Conservation (phyloP, 2,329 filamentous ascomycete species). For the Diplodia seriata region DNA sequence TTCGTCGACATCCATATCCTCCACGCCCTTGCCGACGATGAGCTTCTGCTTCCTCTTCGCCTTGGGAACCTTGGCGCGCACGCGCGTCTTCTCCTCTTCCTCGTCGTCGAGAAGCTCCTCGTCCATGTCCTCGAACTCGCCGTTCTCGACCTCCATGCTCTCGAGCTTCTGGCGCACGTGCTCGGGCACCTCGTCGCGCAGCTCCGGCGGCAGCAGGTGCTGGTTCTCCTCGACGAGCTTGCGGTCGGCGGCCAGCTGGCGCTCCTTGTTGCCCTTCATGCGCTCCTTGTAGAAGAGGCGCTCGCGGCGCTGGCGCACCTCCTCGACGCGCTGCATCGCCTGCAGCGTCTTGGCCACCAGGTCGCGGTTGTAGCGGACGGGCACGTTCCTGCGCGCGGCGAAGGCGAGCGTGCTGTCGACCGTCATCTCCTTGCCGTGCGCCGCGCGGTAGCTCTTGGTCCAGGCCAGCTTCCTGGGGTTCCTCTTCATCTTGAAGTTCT, state of each 20-base stretch:
- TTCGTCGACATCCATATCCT: constrained; percentile 56
- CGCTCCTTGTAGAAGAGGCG: constrained; percentile 92
- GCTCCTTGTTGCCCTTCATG: constrained; percentile 88
- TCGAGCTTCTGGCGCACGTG: constrained; percentile 32
- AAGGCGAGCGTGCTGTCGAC: constrained; percentile 95
- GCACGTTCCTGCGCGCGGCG: constrained; percentile 89
- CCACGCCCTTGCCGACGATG: constrained; percentile 54
- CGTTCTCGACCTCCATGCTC: constrained; percentile 38
- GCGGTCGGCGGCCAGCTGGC: constrained; percentile 78
- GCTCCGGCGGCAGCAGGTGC: constrained; percentile 77
- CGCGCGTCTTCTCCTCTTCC: constrained; percentile 49
- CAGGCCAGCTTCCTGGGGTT: constrained; percentile 96
- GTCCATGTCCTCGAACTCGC: constrained; percentile 49
- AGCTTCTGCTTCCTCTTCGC: constrained; percentile 57
- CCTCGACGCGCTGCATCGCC: constrained; percentile 88
- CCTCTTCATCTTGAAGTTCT: constrained; percentile 93
- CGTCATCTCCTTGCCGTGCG: constrained; percentile 75
- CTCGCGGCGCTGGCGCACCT: constrained; percentile 84
- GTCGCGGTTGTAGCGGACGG: constrained; percentile 94
- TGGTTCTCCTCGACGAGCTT: constrained; percentile 91
- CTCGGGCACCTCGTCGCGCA: constrained; percentile 38
- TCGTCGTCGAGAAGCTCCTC: constrained; percentile 39
- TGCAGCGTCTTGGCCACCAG: constrained; percentile 85
- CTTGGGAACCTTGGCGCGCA: constrained; percentile 40
- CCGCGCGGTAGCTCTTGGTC: constrained; percentile 86